Base-by-base conservation (phyloP, 768 basidiomycete genomes). In the Dictyophora rubrovolvata region DNA sequence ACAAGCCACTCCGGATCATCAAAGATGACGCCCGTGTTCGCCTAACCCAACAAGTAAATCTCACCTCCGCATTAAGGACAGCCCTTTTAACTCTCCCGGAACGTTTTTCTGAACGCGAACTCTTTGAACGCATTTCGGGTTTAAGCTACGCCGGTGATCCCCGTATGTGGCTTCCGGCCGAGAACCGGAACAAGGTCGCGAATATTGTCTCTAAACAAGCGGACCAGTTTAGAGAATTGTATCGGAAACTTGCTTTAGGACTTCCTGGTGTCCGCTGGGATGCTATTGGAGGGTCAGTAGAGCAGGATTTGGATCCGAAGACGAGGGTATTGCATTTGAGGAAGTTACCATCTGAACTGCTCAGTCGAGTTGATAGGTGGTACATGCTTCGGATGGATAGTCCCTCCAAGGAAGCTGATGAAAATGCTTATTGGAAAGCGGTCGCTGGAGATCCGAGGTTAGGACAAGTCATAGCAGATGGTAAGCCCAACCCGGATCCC, bases 1-100 rank as follows among this genome's bases (percentile, higher is more conserved):
- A 98, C 73, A 99, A 99, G 72, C 96, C 96, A 0, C 81, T 94
- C 52, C 83, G 90, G 53, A 94, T 95, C 66, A 87, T 96, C 71
- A 85, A 85, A 71, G 89, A 94, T 69, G 92, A 96, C 69, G 86
- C 93, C 1, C 86, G 93, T 42, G 90, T 97, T 16, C 84, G 89
- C 56, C 77, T 94, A 55, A 92, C 93, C 18, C 89, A 93, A 68
- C 89, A 95, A 66, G 91, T 93, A 68, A 99, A 99, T 77, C 79
- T 96, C 48, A 82, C 86, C 12, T 92, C 89, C 12, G 94, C 94
- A 2, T 78, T 96, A 17, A 86, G 93, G 49, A 83, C 90, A n/a
- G 86, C 93, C 0, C 85, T 98, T 53, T 82, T 96, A 62, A 86
- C 83, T 9, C 84, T 96, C 22, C 92, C 93, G 1, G 78, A 77